Evolutionary conservation across 129 eudicot genomes (phyloP).

Genomic region (Tagetes patula): DNA sequence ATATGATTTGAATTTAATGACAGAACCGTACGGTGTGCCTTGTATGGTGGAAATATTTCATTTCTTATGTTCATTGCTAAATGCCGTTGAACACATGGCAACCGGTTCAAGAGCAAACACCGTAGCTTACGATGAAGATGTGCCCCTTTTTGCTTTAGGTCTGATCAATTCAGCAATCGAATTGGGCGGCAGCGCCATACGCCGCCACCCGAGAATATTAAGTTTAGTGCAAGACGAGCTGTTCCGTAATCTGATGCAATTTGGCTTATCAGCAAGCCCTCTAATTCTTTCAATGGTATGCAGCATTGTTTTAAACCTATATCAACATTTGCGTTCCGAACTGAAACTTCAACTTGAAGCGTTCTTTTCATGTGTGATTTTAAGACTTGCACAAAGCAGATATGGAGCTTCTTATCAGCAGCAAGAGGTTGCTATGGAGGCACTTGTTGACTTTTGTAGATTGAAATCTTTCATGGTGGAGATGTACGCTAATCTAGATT

Average conservation of each 20-base stretch:
- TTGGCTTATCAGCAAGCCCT: slow-evolving; percentile 83
- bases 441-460: slow-evolving; percentile 92
- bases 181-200: slow-evolving; percentile 69
- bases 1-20: slow-evolving; percentile 64
- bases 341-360: slow-evolving; percentile 86
- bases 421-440: slow-evolving; percentile 96
- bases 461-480: slow-evolving; percentile 90
- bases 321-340: slow-evolving; percentile 72
- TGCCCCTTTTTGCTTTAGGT: slow-evolving; percentile 72
- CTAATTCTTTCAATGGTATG: slow-evolving; percentile 82
- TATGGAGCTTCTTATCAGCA: slow-evolving; percentile 89
- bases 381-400: slow-evolving; percentile 76
- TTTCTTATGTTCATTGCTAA: slow-evolving; percentile 72
- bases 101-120: slow-evolving; percentile 71
- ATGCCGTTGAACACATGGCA: slow-evolving; percentile 69
- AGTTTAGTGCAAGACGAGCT: slow-evolving; percentile 79
- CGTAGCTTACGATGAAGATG: slow-evolving; percentile 78
- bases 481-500: slow-evolving; percentile 89
- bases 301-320: slow-evolving; percentile 80
- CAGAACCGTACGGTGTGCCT: slow-evolving; percentile 86
- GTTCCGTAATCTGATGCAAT: slow-evolving; percentile 80
- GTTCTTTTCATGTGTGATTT: slow-evolving; percentile 79
- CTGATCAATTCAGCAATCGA: slow-evolving; percentile 83
- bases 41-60: slow-evolving; percentile 94
- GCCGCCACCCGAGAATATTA: slow-evolving; percentile 71